phyloP scores from a whole-genome alignment of 306 rosid genomes.

The Echinosophora koreensis region DNA sequence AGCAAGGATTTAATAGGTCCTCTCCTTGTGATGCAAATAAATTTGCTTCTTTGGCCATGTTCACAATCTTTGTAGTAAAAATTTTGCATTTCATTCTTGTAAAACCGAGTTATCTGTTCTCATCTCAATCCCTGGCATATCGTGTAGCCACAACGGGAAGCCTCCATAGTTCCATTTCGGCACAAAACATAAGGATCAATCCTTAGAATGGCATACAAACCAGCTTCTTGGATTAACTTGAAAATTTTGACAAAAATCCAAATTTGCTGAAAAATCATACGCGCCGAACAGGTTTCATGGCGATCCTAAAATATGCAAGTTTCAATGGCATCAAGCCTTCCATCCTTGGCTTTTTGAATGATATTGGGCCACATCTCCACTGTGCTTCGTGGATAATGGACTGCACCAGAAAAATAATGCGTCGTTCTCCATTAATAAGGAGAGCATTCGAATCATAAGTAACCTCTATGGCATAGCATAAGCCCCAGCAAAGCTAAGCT shows the following conservation, averaged over 20 bases:
- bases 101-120: constrained; percentile 32
- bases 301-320: too few relatives aligned
- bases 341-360: too few relatives aligned
- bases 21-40: constrained; percentile 47
- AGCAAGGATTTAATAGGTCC: constrained; percentile 51
- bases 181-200: too few relatives aligned
- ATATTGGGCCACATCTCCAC: too few relatives aligned
- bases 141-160: too few relatives aligned
- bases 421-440: constrained; percentile 48
- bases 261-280: constrained; percentile 45
- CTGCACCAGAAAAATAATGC: constrained; percentile 46
- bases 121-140: constrained; percentile 33
- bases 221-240: constrained; percentile 36
- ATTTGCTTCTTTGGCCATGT: constrained; percentile 37
- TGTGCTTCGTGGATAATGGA: constrained; percentile 46
- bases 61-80: constrained; percentile 40
- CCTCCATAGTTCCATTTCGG: too few relatives aligned
- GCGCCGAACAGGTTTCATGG: constrained; percentile 38
- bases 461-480: background rate
- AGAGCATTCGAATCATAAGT: constrained; percentile 45
- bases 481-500: background rate
- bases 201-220: constrained; percentile 36
- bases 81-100: constrained; percentile 49
- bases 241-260: too few relatives aligned
- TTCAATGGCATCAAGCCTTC: too few relatives aligned